A percentile compares a stretch with the other conserved stretches of the same genome.
Conservation (phyloP, 2,329 filamentous ascomycete genomes). For the Colletotrichum plurivorum region DNA sequence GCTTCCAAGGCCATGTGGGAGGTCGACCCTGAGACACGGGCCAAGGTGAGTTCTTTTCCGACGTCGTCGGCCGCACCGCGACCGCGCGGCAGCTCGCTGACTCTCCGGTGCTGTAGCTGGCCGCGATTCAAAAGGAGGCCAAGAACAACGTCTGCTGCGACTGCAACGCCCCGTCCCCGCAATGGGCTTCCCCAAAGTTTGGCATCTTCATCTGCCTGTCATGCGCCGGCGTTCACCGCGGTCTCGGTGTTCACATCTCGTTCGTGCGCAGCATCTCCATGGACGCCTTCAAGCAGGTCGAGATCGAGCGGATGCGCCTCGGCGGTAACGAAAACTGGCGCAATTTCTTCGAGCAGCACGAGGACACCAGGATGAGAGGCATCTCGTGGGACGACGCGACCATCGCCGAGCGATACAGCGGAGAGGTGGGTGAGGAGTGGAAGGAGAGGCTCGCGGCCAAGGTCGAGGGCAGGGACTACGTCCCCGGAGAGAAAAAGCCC, state of each 20-base stretch:
- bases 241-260: conserved; percentile 96
- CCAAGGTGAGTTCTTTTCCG: conserved; percentile 75
- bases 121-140: conserved; percentile 90
- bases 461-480: conserved; percentile 90
- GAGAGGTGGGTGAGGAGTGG: conserved; percentile 93
- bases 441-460: conserved; percentile 91
- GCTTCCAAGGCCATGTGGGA: conserved; percentile 93
- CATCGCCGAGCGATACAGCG: conserved; percentile 91
- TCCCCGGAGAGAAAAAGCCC: conserved; percentile 76
- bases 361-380: conserved; percentile 75
- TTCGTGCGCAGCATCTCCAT: conserved; percentile 98
- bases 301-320: conserved; percentile 93
- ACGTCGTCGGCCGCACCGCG: conserved; percentile 17
- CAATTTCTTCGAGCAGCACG: conserved; percentile 84
- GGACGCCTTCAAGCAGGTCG: conserved; percentile 95
- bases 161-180: conserved; percentile 93
- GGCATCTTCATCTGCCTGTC: conserved; percentile 98
- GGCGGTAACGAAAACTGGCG: conserved; percentile 93
- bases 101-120: conserved; percentile 71
- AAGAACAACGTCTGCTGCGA: conserved; percentile 94
- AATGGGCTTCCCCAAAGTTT: conserved; percentile 99
- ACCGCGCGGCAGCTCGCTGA: conserved; percentile 25
- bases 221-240: conserved; percentile 94
- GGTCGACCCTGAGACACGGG: conserved; percentile 96
- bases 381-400: conserved; percentile 87